Base-by-base conservation (phyloP, 371 early-diverging fungal genomes). In the Mucor indicus region DNA sequence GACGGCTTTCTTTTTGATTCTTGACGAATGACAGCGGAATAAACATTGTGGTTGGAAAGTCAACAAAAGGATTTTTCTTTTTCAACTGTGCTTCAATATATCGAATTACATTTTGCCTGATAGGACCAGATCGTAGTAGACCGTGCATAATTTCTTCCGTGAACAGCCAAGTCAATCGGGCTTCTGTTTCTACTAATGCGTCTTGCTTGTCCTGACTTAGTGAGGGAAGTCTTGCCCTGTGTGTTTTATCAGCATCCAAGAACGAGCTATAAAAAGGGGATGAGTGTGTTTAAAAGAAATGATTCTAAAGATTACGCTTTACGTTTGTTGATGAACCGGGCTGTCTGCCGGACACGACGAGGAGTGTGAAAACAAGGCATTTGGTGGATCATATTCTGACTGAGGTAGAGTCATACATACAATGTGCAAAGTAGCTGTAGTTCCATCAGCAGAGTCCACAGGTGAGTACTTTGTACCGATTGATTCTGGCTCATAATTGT, bases 101-200 rank as follows among this genome's bases (percentile, higher is more conserved):
- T 6, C 70, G 66, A 16, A 89, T 52, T 0, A 84, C 78, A 9
- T 73, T 63, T 24, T 69, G 57, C 0, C 79, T 77, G 0, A 85
- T 64, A 1, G 81, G 83, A 0, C 76, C 63, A 16, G 83, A 65
- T 13, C 78, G 72, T 35, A 91, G 60, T 7, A 91, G 53, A 1
- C 81, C 81, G 49, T 87, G 83, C 79, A 91, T 83, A 11, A 89
- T 78, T 62, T 89, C 89, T 48, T 89, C 87, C 31, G 86, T 84
- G 32, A 89, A 72, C 0, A 88, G 55, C 80, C 78, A 79, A 1
- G 80, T 79, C 9, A 91, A 50, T 21, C 82, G 60, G 5, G 75
- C 64, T 38, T 79, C 76, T 0, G 84, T 81, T 43, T 85, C 84
- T 0, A 69, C 59, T 4, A 91, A 49, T 0, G 84, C 85, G 20